A percentile compares a stretch with the other conserved stretches of the same genome.
Evolutionary conservation across 2,329 filamentous ascomycete genomes (phyloP).

Genomic region (Coleophoma eucalyptorum): DNA sequence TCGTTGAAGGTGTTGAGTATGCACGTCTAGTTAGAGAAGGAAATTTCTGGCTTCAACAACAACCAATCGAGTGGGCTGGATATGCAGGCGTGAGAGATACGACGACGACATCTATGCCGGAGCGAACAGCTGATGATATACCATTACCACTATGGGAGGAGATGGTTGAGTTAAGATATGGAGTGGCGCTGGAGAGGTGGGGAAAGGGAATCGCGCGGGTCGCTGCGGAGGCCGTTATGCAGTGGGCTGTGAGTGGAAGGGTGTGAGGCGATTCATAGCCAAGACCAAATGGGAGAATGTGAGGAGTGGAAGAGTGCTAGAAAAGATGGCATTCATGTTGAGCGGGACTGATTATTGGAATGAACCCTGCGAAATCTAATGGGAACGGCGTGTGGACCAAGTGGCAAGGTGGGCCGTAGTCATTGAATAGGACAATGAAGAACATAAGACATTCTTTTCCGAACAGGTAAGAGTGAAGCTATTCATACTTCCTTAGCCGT

Average conservation of each 20-base stretch:
- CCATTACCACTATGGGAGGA: constrained; percentile 5
- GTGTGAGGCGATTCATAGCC: constrained; percentile 17
- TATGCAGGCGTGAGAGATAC: not conserved
- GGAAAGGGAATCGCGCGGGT: constrained; percentile 19
- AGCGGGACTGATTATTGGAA: not conserved
- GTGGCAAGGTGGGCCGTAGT: no score
- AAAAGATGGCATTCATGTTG: constrained; percentile 19
- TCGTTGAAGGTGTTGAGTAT: not conserved
- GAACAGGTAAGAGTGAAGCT: no score
- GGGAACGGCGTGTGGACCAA: not conserved
- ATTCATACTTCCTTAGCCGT: no score
- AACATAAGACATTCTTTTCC: no score
- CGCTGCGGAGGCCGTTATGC: constrained; percentile 18
- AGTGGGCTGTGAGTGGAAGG: constrained; percentile 15
- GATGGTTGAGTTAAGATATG: constrained; percentile 25
- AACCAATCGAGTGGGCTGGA: not conserved
- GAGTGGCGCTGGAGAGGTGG: constrained; percentile 18
- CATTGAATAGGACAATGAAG: no score
- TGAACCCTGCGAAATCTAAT: not conserved
- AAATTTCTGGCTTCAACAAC: not conserved
- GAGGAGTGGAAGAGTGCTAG: constrained; percentile 17
- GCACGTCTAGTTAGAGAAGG: not conserved
- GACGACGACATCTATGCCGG: not conserved
- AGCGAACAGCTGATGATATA: not conserved
- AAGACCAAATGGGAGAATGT: constrained; percentile 22